Evolutionary conservation across 805 yeast genomes (phyloP).

Genomic region (Naumovozyma castellii): DNA sequence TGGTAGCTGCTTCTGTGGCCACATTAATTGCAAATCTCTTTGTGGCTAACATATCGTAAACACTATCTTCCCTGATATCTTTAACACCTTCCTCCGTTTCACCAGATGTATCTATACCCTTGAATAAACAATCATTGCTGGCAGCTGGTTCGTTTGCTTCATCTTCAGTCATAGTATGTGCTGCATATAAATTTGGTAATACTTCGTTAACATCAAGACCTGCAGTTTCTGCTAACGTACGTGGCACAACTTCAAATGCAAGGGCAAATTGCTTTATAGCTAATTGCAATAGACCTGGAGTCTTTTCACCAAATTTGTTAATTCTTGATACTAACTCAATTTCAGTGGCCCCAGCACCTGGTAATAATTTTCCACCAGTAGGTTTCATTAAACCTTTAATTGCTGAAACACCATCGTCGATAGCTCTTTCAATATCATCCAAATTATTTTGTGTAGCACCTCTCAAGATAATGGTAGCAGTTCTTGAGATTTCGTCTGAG

Average conservation of each 20-base stretch:
- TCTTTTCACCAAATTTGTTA: slow-evolving; percentile 79
- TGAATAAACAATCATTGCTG: slow-evolving; percentile 27
- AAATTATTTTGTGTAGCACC: slow-evolving; percentile 93
- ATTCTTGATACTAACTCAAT: slow-evolving; percentile 74
- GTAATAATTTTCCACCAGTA: slow-evolving; percentile 63
- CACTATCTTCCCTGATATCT: slow-evolving; percentile 59
- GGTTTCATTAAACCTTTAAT: slow-evolving; percentile 83
- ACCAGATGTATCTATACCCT: slow-evolving; percentile 74
- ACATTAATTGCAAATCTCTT: slow-evolving; percentile 82
- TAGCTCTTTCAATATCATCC: slow-evolving; percentile 94
- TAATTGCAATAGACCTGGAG: slow-evolving; percentile 86
- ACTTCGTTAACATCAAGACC: slow-evolving; percentile 87
- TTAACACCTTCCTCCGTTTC: slow-evolving; percentile 57
- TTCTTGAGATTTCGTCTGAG: slow-evolving; percentile 49
- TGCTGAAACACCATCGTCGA: slow-evolving; percentile 92
- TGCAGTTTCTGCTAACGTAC: slow-evolving; percentile 87
- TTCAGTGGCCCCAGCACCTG: slow-evolving; percentile 96
- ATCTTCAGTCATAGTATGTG: slow-evolving; percentile 44
- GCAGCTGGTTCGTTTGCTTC: slow-evolving; percentile 11
- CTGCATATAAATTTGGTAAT: slow-evolving; percentile 81
- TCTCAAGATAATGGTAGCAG: slow-evolving; percentile 86
- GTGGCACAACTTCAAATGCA: slow-evolving; percentile 90
- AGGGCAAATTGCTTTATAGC: slow-evolving; percentile 91
- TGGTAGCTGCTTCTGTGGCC: slow-evolving; percentile 91
- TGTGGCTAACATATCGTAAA: slow-evolving; percentile 70